Conservation (phyloP, 176 grass and related monocot genomes). For the Eragrostis nindensis region DNA sequence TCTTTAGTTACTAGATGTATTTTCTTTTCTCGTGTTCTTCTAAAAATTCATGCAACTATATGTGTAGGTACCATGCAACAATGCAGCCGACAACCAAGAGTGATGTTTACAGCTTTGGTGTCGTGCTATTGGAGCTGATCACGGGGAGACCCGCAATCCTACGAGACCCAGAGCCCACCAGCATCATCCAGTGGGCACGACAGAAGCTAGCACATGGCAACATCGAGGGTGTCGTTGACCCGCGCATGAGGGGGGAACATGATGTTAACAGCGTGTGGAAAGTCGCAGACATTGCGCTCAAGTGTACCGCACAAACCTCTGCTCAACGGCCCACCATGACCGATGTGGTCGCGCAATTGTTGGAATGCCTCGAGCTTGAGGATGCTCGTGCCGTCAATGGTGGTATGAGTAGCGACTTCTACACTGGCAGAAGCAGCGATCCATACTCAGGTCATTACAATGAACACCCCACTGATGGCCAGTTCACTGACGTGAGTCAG, state of each 20-base stretch:
- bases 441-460: constrained; percentile 27
- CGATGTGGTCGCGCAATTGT: background rate
- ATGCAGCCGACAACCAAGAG: constrained; percentile 36
- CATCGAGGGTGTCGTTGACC: constrained; percentile 50
- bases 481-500: constrained; percentile 34
- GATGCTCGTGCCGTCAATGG: background rate
- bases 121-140: constrained; percentile 40
- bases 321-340: background rate
- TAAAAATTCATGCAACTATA: background rate
- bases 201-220: constrained; percentile 39
- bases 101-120: constrained; percentile 55
- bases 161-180: background rate
- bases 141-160: constrained; percentile 29
- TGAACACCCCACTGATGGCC: background rate
- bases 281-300: background rate
- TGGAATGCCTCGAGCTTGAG: background rate
- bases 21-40: background rate
- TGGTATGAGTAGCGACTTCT: constrained; percentile 3
- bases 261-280: constrained; percentile 62
- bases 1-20: background rate
- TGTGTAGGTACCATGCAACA: background rate
- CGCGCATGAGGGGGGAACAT: constrained; percentile 24
- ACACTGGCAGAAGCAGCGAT: background rate
- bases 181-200: constrained; percentile 44
- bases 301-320: background rate